phyloP scores from a whole-genome alignment of 352 stramenopile genomes.

The Globisporangium rhizosaccharum region DNA sequence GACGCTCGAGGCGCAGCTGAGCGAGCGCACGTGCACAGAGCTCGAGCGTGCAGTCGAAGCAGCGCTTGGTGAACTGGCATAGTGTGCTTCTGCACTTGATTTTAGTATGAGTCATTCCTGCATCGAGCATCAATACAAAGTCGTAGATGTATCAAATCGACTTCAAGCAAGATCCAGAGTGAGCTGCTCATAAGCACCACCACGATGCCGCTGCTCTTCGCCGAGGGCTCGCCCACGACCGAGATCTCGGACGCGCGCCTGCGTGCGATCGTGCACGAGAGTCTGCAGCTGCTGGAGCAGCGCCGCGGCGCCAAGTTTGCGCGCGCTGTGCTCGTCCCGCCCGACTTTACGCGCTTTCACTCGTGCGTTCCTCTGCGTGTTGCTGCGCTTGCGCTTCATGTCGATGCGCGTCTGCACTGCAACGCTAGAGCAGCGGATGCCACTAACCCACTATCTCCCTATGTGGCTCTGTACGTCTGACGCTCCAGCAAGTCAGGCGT shows the following conservation, averaged over 20 bases:
- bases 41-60: conserved; percentile 2
- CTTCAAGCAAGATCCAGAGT: background rate
- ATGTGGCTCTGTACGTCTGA: background rate
- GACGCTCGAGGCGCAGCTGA: conserved; percentile 5
- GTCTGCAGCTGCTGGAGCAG: conserved; percentile 62
- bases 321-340: conserved; percentile 90
- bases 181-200: background rate
- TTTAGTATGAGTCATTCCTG: no score
- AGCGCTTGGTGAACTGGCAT: background rate
- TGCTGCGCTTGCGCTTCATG: background rate
- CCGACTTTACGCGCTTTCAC: conserved; percentile 96
- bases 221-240: conserved; percentile 61
- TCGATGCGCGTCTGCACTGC: background rate
- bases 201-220: conserved; percentile 65
- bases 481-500: conserved; percentile 80
- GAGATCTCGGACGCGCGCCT: conserved; percentile 59
- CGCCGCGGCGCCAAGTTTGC: conserved; percentile 39
- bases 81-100: background rate
- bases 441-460: background rate
- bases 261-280: conserved; percentile 51
- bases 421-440: background rate
- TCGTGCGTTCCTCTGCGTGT: conserved; percentile 48
- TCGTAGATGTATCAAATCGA: no score
- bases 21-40: conserved; percentile 1
- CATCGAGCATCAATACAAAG: no score